phyloP scores from a whole-genome alignment of 805 yeast genomes.

The Metschnikowia continentalis region DNA sequence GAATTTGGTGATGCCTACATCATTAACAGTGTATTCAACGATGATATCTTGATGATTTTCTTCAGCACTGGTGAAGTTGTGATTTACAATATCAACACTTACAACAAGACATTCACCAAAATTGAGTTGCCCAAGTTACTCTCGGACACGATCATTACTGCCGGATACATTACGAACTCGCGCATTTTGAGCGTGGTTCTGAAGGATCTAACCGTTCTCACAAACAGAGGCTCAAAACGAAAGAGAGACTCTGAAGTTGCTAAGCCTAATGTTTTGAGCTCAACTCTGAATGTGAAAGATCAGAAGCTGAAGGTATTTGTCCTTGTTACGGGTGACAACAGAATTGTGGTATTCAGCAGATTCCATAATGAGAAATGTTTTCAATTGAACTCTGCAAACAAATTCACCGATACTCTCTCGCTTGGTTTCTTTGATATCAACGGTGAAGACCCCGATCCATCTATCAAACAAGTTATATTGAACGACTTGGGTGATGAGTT shows the following conservation, averaged over 20 bases:
- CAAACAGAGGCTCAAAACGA: slow-evolving; percentile 29
- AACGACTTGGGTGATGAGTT: slow-evolving; percentile 59
- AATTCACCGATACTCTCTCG: slow-evolving; percentile 40
- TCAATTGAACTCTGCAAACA: slow-evolving; percentile 48
- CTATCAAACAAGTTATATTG: slow-evolving; percentile 62
- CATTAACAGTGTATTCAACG: slow-evolving; percentile 57
- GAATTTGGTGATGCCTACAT: slow-evolving; percentile 50
- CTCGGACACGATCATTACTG: slow-evolving; percentile 54
- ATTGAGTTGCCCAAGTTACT: slow-evolving; percentile 40
- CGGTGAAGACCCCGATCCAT: slow-evolving; percentile 64
- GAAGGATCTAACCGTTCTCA: slow-evolving; percentile 24
- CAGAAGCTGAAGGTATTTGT: slow-evolving; percentile 47
- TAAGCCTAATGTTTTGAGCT: slow-evolving; percentile 1
- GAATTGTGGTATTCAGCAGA: slow-evolving; percentile 59
- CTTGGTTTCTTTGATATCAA: slow-evolving; percentile 48
- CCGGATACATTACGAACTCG: slow-evolving; percentile 59
- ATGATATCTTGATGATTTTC: slow-evolving; percentile 60
- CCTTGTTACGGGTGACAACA: slow-evolving; percentile 72
- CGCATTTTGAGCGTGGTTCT: slow-evolving; percentile 44
- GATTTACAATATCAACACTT: slow-evolving; percentile 43
- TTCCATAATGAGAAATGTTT: slow-evolving; percentile 51
- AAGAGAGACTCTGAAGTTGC: slow-evolving; percentile 17
- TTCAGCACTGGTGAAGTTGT: slow-evolving; percentile 68
- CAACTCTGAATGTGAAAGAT: slow-evolving; percentile 7
- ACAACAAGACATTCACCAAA: slow-evolving; percentile 30